A percentile compares a stretch with the other conserved stretches of the same genome.
Conservation (phyloP, 305 asterid genomes). For the Fraxinus sp. region DNA sequence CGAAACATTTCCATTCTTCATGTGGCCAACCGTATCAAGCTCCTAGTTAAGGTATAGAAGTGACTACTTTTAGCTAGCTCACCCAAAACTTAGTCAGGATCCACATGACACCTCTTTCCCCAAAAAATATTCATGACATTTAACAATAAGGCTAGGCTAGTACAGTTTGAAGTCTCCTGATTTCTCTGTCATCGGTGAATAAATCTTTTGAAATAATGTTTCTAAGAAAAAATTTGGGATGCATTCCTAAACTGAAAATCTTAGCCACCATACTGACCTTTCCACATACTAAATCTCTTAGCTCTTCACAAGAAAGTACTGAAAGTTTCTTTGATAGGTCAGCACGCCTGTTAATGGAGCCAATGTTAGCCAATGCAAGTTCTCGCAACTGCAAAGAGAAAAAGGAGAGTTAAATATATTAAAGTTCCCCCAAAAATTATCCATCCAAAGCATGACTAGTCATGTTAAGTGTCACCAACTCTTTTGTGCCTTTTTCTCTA, state of each 20-base stretch:
- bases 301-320: constrained; percentile 72
- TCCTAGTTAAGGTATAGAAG: not conserved
- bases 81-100: constrained; percentile 11
- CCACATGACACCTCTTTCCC: constrained; percentile 21
- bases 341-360: constrained; percentile 76
- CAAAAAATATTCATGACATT: constrained; percentile 5
- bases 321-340: constrained; percentile 87
- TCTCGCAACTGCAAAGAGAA: constrained; percentile 66
- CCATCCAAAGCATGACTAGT: not conserved
- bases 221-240: not conserved
- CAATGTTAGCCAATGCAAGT: constrained; percentile 91
- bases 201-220: not conserved
- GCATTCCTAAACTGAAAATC: constrained; percentile 3
- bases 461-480: not conserved
- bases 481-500: not conserved
- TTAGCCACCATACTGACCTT: constrained; percentile 58
- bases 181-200: not conserved
- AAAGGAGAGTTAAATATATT: constrained; percentile 16
- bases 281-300: constrained; percentile 81
- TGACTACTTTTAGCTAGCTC: not conserved
- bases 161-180: constrained; percentile 8
- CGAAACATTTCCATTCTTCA: not conserved
- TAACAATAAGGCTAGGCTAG: constrained; percentile 14
- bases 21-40: not conserved
- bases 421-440: not conserved